Percentiles rank a stretch among this genome's conserved stretches.
phyloP scores from a whole-genome alignment of 148 eudicot genomes.

The Rheum nobile region DNA sequence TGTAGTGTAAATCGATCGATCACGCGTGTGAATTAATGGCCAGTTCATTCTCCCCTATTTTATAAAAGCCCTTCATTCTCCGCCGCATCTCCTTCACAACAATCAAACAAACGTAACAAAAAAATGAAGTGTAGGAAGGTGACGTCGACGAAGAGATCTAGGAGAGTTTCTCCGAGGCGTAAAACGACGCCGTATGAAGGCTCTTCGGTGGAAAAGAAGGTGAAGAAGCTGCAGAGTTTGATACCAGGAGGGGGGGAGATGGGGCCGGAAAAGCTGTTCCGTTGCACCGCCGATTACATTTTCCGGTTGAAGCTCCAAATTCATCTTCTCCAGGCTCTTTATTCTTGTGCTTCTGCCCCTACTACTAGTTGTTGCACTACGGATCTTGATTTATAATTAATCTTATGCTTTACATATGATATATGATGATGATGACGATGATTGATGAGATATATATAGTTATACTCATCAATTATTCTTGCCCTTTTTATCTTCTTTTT shows the following conservation, averaged over 20 bases:
- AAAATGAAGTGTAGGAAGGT: neutral
- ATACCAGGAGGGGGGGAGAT: neutral
- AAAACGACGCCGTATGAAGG: neutral
- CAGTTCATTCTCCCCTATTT: neutral
- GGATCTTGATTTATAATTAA: slow-evolving; percentile 1
- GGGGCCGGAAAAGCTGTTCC: neutral
- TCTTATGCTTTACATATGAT: neutral
- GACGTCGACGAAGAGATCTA: neutral
- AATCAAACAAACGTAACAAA: neutral
- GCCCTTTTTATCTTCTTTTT: neutral
- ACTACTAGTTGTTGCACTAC: neutral
- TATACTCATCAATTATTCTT: neutral
- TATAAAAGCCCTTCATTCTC: neutral
- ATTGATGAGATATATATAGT: neutral
- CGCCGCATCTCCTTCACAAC: neutral
- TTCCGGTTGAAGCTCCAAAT: slow-evolving; percentile 5
- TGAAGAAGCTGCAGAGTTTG: slow-evolving; percentile 1
- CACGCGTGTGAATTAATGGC: neutral
- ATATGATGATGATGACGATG: neutral
- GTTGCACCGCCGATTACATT: neutral
- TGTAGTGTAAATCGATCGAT: neutral
- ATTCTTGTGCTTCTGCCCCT: neutral
- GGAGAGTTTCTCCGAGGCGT: neutral
- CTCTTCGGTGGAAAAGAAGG: neutral
- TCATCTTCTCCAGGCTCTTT: neutral